A percentile compares a stretch with the other conserved stretches of the same genome.
These are phyloP conservation scores for Citrus glauca DNA, from an alignment of 345 rosid genomes.

Conservation along the genomic window DNA sequence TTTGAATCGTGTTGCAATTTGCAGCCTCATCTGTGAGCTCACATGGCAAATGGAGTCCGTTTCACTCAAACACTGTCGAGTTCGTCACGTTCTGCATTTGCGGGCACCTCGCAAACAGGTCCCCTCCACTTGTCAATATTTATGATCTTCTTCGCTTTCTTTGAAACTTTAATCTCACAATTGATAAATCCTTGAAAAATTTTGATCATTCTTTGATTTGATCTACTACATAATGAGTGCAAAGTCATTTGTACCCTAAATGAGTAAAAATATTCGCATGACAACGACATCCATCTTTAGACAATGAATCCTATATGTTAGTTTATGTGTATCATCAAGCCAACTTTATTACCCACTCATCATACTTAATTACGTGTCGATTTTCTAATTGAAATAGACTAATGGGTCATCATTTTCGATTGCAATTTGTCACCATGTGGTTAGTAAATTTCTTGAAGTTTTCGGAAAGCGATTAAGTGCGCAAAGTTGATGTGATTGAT, in stretches of 20 bases:
- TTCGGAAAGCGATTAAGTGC: not conserved
- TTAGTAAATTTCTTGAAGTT: not conserved
- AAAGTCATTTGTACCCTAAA: not conserved
- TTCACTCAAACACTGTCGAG: not conserved
- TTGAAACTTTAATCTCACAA: not conserved
- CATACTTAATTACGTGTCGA: slow-evolving; percentile 5
- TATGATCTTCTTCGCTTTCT: not conserved
- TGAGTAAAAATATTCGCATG: not conserved
- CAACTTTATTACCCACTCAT: not conserved
- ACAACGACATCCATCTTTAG: slow-evolving; percentile 1
- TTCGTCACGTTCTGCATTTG: not conserved
- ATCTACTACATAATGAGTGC: not conserved
- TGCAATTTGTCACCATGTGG: not conserved
- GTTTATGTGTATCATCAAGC: not conserved
- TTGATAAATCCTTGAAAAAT: not conserved
- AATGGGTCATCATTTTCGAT: not conserved
- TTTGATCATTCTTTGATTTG: not conserved
- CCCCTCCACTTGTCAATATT: not conserved
- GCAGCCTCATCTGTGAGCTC: not conserved
- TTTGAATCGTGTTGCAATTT: not conserved
- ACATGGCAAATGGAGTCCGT: not conserved
- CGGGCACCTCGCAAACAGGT: not conserved
- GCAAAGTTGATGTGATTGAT: not conserved
- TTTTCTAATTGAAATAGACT: not conserved
- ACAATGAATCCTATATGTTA: not conserved